phyloP scores from a whole-genome alignment of 75 land plant genomes.

The Ceratopteris richardii region DNA sequence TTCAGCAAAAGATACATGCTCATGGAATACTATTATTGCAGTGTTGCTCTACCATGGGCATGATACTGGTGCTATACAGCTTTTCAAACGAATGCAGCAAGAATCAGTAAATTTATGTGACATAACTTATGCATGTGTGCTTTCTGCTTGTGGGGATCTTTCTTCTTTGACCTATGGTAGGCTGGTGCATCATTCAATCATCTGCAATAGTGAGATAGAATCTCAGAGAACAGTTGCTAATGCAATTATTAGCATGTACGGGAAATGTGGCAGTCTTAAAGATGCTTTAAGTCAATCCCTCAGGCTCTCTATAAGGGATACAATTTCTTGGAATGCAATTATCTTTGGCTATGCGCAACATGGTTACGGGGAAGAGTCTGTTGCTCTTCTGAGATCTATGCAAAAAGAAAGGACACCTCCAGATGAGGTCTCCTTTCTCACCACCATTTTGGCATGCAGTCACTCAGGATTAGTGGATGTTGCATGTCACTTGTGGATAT shows the following conservation, averaged over 20 bases:
- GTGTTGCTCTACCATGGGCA: conserved; percentile 4
- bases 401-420: conserved; percentile 2
- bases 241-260: conserved; percentile 16
- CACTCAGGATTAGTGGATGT: conserved; percentile 13
- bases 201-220: neutral
- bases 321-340: conserved; percentile 15
- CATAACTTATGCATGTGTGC: conserved; percentile 4
- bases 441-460: conserved; percentile 26
- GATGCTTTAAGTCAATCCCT: neutral
- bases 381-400: conserved; percentile 6
- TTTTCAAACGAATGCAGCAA: conserved; percentile 2
- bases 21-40: conserved; percentile 15
- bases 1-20: neutral
- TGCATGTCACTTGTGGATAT: conserved; percentile 17
- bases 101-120: neutral
- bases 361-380: conserved; percentile 12
- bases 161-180: conserved; percentile 6
- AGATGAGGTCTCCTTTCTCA: conserved; percentile 3
- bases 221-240: neutral
- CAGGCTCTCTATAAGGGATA: neutral
- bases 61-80: conserved; percentile 3
- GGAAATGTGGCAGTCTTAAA: conserved; percentile 5
- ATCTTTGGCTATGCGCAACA: conserved; percentile 11
- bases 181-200: neutral
- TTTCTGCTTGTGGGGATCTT: conserved; percentile 6